Evolutionary conservation across 768 basidiomycete genomes (phyloP), one percentile per base, ranked within the genome.

Genomic region (Xanthoconium purpureum): DNA sequence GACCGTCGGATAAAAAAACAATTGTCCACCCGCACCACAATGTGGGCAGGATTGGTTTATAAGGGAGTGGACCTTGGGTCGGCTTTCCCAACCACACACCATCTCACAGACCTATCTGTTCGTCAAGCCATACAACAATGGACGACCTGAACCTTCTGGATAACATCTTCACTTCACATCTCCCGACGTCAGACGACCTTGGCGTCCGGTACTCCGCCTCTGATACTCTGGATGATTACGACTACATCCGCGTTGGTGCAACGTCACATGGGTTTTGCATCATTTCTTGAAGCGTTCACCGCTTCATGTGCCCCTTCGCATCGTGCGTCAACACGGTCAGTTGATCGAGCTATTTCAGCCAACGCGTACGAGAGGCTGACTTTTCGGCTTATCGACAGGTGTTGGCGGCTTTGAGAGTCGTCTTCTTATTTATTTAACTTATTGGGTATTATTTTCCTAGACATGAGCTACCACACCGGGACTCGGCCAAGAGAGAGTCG

Each of bases 361-460:
- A n/a, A 37, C 12, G 7, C 12, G 33, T 12, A 18, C 14, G 1
- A 40, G 40, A 18, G 9, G 9, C 59, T 65, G 9, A 64, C 44
- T 17, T n/a, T 3, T 18, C 7, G 5, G 33, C 9, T 43, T 20
- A 35, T 20, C 13, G 28, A 47, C 24, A 62, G 55, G 20, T 32
- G 14, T 45, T n/a, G 14, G 55, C 36, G 47, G 20, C 55, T 50
- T 47, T 42, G 62, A 63, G 13, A 54, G 47, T 36, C 35, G 55
- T 30, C 13, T 24, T 18, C 29, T n/a, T 18, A 47, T 28, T 51
- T 50, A 45, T 28, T 35, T 63, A 48, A 50, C n/a, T 52, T 56
- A 50, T 62, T 64, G 47, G 50, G 52, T 46, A 47, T 52, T 50
- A 47, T 57, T 49, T 54, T 29, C 29, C 32, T 40, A n/a, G 20